Conservation (phyloP, 2,329 filamentous ascomycete genomes). For the Ceratocystis ficicola region DNA sequence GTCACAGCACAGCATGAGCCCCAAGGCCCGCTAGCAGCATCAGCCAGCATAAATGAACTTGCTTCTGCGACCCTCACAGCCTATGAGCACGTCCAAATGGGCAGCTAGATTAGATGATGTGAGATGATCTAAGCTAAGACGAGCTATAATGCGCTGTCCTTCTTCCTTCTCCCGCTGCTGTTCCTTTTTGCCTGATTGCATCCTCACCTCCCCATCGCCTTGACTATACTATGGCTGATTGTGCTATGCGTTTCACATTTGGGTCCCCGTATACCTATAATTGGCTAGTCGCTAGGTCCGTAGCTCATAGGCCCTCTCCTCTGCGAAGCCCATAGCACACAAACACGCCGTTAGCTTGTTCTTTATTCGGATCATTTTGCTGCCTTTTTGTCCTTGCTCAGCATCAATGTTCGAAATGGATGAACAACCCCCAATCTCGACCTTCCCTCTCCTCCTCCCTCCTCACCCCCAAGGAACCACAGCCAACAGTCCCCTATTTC, state of each 20-base stretch:
- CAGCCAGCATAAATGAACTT: not conserved
- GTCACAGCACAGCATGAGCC: not conserved
- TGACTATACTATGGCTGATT: not conserved
- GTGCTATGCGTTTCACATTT: not conserved
- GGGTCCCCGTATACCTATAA: not conserved
- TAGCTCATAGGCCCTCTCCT: no score
- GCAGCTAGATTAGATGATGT: not conserved
- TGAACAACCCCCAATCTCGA: no score
- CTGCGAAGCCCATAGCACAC: no score
- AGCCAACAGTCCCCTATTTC: no score
- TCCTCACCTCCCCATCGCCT: no score
- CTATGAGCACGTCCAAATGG: not conserved
- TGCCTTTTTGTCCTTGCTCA: not conserved
- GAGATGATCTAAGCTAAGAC: not conserved
- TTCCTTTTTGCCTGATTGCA: no score
- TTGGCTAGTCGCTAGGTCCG: no score
- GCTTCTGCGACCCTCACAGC: not conserved
- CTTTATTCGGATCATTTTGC: not conserved
- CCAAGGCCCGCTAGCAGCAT: not conserved
- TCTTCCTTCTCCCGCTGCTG: no score
- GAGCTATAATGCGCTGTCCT: not conserved
- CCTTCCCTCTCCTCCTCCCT: no score
- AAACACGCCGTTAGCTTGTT: not conserved
- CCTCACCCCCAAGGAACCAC: no score
- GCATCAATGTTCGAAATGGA: no score